phyloP scores from a whole-genome alignment of 257 asterid genomes.

The Leptodermis oblonga region DNA sequence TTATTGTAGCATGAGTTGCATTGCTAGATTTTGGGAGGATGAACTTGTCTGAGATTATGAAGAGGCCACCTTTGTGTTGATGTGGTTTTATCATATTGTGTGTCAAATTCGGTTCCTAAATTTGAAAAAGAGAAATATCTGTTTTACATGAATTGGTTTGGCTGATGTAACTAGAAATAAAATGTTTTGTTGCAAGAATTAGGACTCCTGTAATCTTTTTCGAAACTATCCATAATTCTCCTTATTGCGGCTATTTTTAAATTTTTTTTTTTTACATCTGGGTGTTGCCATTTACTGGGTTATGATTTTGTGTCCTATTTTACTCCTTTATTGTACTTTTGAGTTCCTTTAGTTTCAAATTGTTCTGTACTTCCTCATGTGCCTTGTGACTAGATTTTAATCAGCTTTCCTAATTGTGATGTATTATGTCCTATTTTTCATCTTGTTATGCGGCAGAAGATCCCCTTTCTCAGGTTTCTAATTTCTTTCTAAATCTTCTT shows the following conservation, averaged over 20 bases:
- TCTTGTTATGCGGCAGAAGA: background rate
- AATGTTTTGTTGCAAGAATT: background rate
- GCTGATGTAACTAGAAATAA: background rate
- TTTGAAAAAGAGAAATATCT: background rate
- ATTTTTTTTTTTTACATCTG: background rate
- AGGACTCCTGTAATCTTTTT: background rate
- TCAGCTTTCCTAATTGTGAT: background rate
- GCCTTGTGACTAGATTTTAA: background rate
- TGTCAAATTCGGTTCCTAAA: constrained; percentile 1
- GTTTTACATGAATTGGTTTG: background rate
- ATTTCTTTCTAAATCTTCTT: background rate
- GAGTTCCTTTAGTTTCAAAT: background rate
- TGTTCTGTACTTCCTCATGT: too few species aligned
- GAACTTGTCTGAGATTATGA: background rate
- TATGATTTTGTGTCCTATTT: background rate
- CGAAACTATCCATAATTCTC: background rate
- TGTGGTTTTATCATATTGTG: background rate
- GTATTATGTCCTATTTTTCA: background rate
- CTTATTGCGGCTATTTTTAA: background rate
- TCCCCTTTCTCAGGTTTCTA: background rate
- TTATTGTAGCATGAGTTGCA: background rate
- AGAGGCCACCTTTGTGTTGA: background rate
- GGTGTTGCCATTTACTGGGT: background rate
- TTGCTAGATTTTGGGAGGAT: background rate
- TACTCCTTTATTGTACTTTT: background rate